Base-by-base conservation (phyloP, 2,329 filamentous ascomycete genomes). In the Parafenestella ontariensis region DNA sequence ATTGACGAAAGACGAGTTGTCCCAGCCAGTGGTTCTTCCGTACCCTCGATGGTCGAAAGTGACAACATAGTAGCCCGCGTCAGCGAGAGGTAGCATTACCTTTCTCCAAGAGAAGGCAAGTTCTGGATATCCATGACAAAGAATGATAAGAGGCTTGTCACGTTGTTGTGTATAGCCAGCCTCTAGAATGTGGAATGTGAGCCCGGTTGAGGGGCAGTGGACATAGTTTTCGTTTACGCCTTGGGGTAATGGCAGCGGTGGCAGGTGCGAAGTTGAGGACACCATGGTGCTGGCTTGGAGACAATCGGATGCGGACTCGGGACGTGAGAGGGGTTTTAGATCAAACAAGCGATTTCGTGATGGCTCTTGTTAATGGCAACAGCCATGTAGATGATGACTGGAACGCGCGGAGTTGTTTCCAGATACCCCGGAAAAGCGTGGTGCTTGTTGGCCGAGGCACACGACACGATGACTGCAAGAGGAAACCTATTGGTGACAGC, bases 31-130 rank as follows among this genome's bases (percentile, higher is more conserved):
- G 0, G 87, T 90, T 23, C 87, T 81, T 10, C 88, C 88, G 59
- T 88, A 90, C 7, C 87, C 88, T 44, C 88, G 82, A 64, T 88
- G 86, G 64, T 91, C 88, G 31, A 85, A 84, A 1, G 88, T 87
- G 1, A 90, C 83, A 48, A 87, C 86, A 66, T 87, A 82, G 73
- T 86, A 90, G 24, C 87, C 87, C 5, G 81, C 78, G 0, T 75
- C 72, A 5, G 87, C 84, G n/a, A 91, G 77, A 0, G 76, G 69
- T 6, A 82, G 81, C 64, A 90, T 80, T 31, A 89, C 74, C 51
- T 86, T 85, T 46, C 87, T 84, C 87, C 87, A 90, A 42, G 87
- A 89, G 70, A 83, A 90, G 24, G 88, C 86, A 2, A 90, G 78
- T 66, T 90, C 87, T 1, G 88, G 88, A 58, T 85, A 90, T 33